Evolutionary conservation across 2,329 filamentous ascomycete species (phyloP), one percentile per base, ranked within the genome.

Genomic region (Colletotrichum chrysophilum): DNA sequence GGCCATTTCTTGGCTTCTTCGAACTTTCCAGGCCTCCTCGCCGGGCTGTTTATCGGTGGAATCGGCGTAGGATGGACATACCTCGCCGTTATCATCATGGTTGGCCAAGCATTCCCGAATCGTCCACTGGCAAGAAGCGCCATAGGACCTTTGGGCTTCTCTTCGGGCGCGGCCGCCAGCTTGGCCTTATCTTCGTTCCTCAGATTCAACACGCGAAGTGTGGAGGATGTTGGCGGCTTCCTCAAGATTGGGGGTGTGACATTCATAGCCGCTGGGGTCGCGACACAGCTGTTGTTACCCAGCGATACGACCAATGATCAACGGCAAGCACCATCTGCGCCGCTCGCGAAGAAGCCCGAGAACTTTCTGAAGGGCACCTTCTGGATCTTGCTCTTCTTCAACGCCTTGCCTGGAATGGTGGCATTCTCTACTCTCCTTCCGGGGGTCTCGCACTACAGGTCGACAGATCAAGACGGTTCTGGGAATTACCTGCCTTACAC

Each of bases 51-150:
- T 3, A 1, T 61, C 7, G 58, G 58, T 13, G 58, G 58, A 7
- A 32, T 61, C 5, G 58, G 58, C 58, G 58, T 61, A n/a, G 58
- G 58, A n/a, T 61, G 58, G 58, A 61, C 58, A 18, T 61, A 61
- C 58, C 58, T 61, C 28, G 28, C 58, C 3, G 28, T 61, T 4
- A 21, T 61, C 10, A 13, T 61, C 28, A 61, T 61, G 58, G 58
- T 61, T 3, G 10, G 58, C 58, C 58, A 61, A 32, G 58, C 58
- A 30, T 61, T 34, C 28, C 58, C 58, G 26, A 32, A 61, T 12
- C 26, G n/a, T 61, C 58, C 58, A 3, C 58, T 61, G 3, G 28
- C 28, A 61, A 30, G 58, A 4, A 61, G 58, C 2, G 58, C 18
- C 10, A 61, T 61, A 7, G 58, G 58, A 3, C 58, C 58, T 13